A percentile compares a stretch with the other conserved stretches of the same genome.
Evolutionary conservation across 768 basidiomycete species (phyloP).

Genomic region (Tephrocybe sp.): DNA sequence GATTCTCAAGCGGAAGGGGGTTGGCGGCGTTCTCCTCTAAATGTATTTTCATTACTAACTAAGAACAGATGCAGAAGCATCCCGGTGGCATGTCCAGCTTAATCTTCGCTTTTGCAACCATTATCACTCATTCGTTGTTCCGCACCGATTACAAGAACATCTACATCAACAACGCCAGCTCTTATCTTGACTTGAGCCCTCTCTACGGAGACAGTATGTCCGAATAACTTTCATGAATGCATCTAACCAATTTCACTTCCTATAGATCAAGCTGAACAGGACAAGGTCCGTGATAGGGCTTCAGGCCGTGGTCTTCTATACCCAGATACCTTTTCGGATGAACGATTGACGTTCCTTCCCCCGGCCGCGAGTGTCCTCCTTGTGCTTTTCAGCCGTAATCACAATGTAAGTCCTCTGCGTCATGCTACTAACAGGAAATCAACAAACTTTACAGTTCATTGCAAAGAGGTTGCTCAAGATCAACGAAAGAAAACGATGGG

Average conservation of each 20-base stretch:
- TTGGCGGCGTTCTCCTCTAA: slow-evolving; percentile 17
- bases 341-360: slow-evolving; percentile 50
- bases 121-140: slow-evolving; percentile 49
- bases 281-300: slow-evolving; percentile 47
- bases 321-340: slow-evolving; percentile 56
- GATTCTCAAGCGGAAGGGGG: slow-evolving; percentile 44
- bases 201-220: slow-evolving; percentile 51
- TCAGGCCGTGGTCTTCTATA: slow-evolving; percentile 50
- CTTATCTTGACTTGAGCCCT: slow-evolving; percentile 57
- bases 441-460: slow-evolving; percentile 36
- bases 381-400: slow-evolving; percentile 57
- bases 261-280: slow-evolving; percentile 35
- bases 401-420: slow-evolving; percentile 43
- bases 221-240: background rate
- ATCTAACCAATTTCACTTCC: background rate
- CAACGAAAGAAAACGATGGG: slow-evolving; percentile 52
- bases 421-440: background rate
- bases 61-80: slow-evolving; percentile 30
- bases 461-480: slow-evolving; percentile 51
- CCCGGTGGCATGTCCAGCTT: slow-evolving; percentile 59
- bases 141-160: slow-evolving; percentile 42
- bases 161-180: slow-evolving; percentile 51
- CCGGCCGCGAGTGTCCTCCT: slow-evolving; percentile 54
- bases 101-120: slow-evolving; percentile 65
- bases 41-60: background rate